phyloP scores from a whole-genome alignment of 805 yeast genomes.

The Lipomyces lipofer region DNA sequence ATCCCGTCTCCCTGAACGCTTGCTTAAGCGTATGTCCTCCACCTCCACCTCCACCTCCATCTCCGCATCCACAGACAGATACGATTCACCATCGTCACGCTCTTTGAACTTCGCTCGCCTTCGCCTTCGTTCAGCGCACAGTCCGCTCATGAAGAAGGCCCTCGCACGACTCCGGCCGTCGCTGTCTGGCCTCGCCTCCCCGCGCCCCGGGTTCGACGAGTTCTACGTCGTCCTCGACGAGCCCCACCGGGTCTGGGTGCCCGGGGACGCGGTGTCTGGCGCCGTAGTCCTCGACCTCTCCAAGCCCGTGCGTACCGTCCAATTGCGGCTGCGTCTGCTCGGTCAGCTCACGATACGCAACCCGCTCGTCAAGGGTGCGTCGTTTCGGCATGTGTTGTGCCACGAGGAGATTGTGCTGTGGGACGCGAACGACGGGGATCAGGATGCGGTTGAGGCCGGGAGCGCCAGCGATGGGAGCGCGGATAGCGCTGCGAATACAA shows the following conservation, averaged over 20 bases:
- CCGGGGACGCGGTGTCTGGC: constrained; percentile 66
- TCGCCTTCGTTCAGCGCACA: too few species aligned
- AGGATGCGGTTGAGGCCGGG: background rate
- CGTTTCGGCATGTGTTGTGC: constrained; percentile 35
- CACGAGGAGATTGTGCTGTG: constrained; percentile 36
- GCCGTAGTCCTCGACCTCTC: constrained; percentile 37
- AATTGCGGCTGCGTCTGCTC: constrained; percentile 33
- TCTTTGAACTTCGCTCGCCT: too few species aligned
- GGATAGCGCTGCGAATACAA: background rate
- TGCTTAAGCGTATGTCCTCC: too few species aligned
- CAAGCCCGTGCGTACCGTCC: constrained; percentile 32
- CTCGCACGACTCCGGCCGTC: constrained; percentile 28
- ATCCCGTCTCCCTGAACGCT: too few species aligned
- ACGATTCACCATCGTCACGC: too few species aligned
- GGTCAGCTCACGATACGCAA: constrained; percentile 38
- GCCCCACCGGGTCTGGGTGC: constrained; percentile 75
- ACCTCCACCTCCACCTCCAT: too few species aligned
- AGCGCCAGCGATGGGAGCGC: background rate
- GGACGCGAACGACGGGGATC: constrained; percentile 14
- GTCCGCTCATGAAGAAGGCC: constrained; percentile 27
- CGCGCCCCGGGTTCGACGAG: constrained; percentile 42
- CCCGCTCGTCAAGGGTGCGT: constrained; percentile 37
- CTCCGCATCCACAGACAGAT: too few species aligned
- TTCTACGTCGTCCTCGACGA: constrained; percentile 70
- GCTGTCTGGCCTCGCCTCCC: constrained; percentile 21